phyloP scores from a whole-genome alignment of 495 filamentous ascomycete genomes.

The Letharia lupina region DNA sequence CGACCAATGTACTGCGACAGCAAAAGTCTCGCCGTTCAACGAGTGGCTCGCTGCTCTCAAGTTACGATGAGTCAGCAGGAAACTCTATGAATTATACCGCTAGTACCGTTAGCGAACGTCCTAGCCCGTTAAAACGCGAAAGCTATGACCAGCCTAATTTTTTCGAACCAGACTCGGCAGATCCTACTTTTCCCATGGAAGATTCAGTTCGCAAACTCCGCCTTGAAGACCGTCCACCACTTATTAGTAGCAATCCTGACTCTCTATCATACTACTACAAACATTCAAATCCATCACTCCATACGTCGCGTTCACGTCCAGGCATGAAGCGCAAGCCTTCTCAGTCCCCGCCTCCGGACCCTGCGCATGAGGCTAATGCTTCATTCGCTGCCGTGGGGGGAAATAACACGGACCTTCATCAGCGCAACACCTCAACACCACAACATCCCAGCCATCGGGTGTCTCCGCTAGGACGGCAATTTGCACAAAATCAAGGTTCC shows the following conservation, averaged over 20 bases:
- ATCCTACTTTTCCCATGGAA: slow-evolving; percentile 53
- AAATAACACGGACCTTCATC: slow-evolving; percentile 56
- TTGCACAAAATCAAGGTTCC: slow-evolving; percentile 55
- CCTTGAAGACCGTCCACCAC: slow-evolving; percentile 49
- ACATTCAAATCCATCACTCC: slow-evolving; percentile 29
- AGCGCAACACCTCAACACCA: slow-evolving; percentile 40
- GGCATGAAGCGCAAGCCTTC: slow-evolving; percentile 71
- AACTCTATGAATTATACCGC: slow-evolving; percentile 21
- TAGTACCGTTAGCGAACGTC: slow-evolving; percentile 11
- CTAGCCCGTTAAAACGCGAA: slow-evolving; percentile 40
- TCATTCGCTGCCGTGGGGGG: slow-evolving; percentile 24
- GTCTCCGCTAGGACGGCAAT: slow-evolving; percentile 35
- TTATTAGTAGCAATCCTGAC: slow-evolving; percentile 25
- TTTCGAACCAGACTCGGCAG: slow-evolving; percentile 49
- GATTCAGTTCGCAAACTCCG: slow-evolving; percentile 54
- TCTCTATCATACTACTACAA: slow-evolving; percentile 5
- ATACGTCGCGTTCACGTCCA: slow-evolving; percentile 37
- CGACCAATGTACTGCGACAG: slow-evolving; percentile 25
- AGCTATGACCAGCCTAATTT: slow-evolving; percentile 57
- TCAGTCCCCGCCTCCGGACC: slow-evolving; percentile 52
- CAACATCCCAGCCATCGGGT: slow-evolving; percentile 11
- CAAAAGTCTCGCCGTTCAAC: slow-evolving; percentile 43
- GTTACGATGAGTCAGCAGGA: slow-evolving; percentile 31
- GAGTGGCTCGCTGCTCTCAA: slow-evolving; percentile 41
- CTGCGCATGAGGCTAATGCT: slow-evolving; percentile 54